Base-by-base conservation (phyloP, 2,329 filamentous ascomycete genomes). In the Daldinia sp. region DNA sequence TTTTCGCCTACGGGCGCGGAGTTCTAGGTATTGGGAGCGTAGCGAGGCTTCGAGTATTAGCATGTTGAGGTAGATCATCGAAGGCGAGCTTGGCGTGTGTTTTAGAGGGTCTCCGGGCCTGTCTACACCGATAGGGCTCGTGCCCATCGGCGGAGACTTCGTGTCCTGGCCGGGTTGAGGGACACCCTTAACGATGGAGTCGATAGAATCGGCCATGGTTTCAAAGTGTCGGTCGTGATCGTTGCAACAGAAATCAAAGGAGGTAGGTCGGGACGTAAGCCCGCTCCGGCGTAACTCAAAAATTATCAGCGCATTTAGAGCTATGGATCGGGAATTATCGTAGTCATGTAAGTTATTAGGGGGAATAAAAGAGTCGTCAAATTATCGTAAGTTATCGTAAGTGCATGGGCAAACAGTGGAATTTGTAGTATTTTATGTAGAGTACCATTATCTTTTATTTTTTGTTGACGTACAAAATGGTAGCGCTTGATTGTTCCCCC, bases 21-120 rank as follows among this genome's bases (percentile, higher is more conserved):
- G 85, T 66, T 93, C 92, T 58, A 99, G 88, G 78, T 96, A 98
- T 73, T 99, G 95, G 21, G 93, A 90, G 68, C 95, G 92, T 32
- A 99, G 83, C 4, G 93, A 97, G 49, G 93, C 93, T 77, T 99
- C 95, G 77, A 99, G 91, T 72, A 99, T 96, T 61, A 99, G 86
- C 21, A 99, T 90, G 78, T 99, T 99, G 72, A 99, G 88, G 80
- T 99, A 99, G 74, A 99, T 97, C 82, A 97, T 95, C 56, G 93
- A 92, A 45, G 94, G 94, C 13, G 92, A 93, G 74, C 91, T 94
- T n/a, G 94, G 94, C 13, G 94, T 87, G 64, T 90, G 88, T 71
- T 88, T 89, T 66, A 94, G 85, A 25, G 93, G 92, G 75, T 96
- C 93, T 74, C 80, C 79, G 25, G 81, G 77, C 71, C 83, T 84